Percentiles rank a stretch among this genome's conserved stretches.
phyloP scores from a whole-genome alignment of 2,329 filamentous ascomycete genomes.

The Clarireedia homoeocarpa region DNA sequence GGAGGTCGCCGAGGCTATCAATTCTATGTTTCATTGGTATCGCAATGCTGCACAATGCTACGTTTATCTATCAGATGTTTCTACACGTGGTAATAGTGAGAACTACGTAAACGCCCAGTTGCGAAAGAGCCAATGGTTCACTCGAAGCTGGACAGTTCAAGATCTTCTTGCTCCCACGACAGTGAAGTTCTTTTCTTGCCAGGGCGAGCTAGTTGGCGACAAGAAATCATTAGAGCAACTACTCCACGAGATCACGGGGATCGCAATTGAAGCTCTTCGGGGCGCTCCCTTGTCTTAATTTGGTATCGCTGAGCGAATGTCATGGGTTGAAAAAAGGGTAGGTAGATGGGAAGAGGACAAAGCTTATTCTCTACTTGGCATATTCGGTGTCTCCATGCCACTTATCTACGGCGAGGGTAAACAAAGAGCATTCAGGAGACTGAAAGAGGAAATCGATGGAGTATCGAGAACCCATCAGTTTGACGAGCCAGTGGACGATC shows the following conservation, averaged over 20 bases:
- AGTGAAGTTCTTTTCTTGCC: background rate
- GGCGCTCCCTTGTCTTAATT: background rate
- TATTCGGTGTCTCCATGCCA: background rate
- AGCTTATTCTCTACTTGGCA: background rate
- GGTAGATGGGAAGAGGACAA: background rate
- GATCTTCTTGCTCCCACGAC: background rate
- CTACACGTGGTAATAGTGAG: background rate
- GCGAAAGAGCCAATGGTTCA: background rate
- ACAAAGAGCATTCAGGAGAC: background rate
- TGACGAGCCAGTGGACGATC: no score
- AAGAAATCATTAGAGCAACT: background rate
- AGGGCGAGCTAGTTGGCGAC: background rate
- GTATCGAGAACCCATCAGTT: no score
- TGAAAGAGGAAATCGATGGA: background rate
- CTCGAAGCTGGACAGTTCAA: background rate
- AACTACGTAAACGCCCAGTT: background rate
- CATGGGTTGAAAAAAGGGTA: background rate
- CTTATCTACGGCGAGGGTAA: background rate
- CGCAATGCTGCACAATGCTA: background rate
- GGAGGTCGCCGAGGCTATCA: background rate
- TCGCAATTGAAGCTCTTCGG: background rate
- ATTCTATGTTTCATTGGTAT: slow-evolving; percentile 1
- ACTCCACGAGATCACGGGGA: background rate
- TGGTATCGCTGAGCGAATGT: background rate
- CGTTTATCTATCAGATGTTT: background rate